Conservation (phyloP, 768 basidiomycete genomes). For the Gymnopilus dilepis region DNA sequence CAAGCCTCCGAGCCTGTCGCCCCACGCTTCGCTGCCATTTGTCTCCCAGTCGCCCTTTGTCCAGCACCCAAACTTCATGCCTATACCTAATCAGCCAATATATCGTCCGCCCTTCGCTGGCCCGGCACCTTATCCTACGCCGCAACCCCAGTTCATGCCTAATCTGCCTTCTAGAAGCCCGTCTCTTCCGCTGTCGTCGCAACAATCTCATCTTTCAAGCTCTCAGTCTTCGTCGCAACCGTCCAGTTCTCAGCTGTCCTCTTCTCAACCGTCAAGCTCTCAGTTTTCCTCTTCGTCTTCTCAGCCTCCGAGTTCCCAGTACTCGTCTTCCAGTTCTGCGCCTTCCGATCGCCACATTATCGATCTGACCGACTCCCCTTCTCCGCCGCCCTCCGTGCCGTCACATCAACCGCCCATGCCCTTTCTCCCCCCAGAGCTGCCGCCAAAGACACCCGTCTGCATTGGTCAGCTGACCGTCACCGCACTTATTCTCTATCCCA, state of each 20-base stretch:
- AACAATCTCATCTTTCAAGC: slow-evolving; percentile 27
- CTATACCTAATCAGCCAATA: slow-evolving; percentile 28
- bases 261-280: slow-evolving; percentile 29
- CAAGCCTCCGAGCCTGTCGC: slow-evolving; percentile 15
- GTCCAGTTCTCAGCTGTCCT: slow-evolving; percentile 28
- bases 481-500: slow-evolving; percentile 85
- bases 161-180: slow-evolving; percentile 26
- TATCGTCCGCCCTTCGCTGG: slow-evolving; percentile 61
- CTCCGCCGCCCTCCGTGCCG: slow-evolving; percentile 47
- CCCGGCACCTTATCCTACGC: slow-evolving; percentile 42
- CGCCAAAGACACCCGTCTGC: slow-evolving; percentile 85
- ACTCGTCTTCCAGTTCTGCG: not conserved
- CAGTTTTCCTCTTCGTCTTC: slow-evolving; percentile 28
- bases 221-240: slow-evolving; percentile 26
- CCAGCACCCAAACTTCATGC: slow-evolving; percentile 17
- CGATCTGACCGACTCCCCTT: slow-evolving; percentile 75
- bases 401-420: slow-evolving; percentile 31
- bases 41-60: slow-evolving; percentile 16
- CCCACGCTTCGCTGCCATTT: slow-evolving; percentile 13
- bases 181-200: slow-evolving; percentile 26
- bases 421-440: slow-evolving; percentile 59
- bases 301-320: slow-evolving; percentile 24
- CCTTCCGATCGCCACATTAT: slow-evolving; percentile 60
- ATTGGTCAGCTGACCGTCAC: slow-evolving; percentile 86
- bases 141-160: slow-evolving; percentile 31